Conservation (phyloP, 1,284 basidiomycete genomes). For the Golubevia sp. region DNA sequence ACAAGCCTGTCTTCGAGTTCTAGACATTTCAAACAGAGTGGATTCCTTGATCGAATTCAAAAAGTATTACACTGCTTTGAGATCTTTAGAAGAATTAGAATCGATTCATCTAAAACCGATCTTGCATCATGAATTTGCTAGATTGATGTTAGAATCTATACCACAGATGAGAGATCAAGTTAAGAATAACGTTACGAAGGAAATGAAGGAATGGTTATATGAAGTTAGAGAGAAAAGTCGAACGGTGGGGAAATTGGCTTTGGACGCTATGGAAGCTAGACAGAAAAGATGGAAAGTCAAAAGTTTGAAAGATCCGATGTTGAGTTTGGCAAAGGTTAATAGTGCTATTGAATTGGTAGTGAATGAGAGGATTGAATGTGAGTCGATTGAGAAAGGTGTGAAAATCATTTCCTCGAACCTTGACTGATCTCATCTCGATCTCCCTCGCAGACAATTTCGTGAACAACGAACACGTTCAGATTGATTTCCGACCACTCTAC, state of each 20-base stretch:
- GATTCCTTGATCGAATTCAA: conserved; percentile 85
- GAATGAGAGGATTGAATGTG: conserved; percentile 92
- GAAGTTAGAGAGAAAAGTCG: conserved; percentile 89
- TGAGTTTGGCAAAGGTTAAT: conserved; percentile 79
- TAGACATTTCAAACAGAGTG: conserved; percentile 93
- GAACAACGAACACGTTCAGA: conserved; percentile 81
- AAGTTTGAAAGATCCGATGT: conserved; percentile 43
- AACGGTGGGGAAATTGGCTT: conserved; percentile 82
- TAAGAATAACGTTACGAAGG: conserved; percentile 88
- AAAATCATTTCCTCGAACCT: not conserved
- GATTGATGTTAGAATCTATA: conserved; percentile 85
- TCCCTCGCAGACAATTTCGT: conserved; percentile 76
- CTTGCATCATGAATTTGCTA: conserved; percentile 89
- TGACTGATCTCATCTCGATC: not conserved
- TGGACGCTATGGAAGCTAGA: conserved; percentile 86
- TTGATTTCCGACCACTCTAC: conserved; percentile 94
- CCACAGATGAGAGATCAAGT: conserved; percentile 87
- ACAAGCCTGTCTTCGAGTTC: conserved; percentile 84
- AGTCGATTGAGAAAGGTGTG: conserved; percentile 54
- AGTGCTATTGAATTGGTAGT: conserved; percentile 91
- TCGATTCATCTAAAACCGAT: conserved; percentile 81
- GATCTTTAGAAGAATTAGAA: conserved; percentile 67
- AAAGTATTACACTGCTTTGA: conserved; percentile 92
- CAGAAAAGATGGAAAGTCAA: conserved; percentile 77
- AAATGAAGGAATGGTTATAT: conserved; percentile 95